Evolutionary conservation across 768 basidiomycete genomes (phyloP).

Genomic region (Russula compacta): DNA sequence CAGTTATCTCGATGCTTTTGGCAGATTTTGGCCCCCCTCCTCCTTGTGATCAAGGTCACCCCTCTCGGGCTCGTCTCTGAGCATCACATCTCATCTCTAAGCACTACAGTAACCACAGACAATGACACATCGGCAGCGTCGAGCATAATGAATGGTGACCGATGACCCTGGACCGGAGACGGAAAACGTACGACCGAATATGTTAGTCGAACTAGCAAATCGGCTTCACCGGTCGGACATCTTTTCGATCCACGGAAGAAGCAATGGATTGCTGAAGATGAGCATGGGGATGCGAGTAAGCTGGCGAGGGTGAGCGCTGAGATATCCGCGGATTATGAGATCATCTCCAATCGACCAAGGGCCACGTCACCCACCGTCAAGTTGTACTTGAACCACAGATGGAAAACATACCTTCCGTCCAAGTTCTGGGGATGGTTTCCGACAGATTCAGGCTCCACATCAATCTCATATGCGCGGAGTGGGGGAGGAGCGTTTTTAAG

Average conservation of each 20-base stretch:
- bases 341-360: neutral
- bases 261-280: neutral
- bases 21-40: too few species aligned
- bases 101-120: too few species aligned
- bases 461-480: neutral
- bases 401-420: neutral
- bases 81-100: too few species aligned
- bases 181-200: neutral
- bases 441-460: neutral
- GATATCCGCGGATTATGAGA: neutral
- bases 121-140: neutral
- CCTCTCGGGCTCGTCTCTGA: neutral
- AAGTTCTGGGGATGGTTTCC: neutral
- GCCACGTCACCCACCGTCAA: neutral
- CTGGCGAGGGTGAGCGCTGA: neutral
- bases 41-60: neutral
- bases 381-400: neutral
- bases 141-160: too few species aligned
- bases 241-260: constrained; percentile 4
- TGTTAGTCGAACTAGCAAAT: neutral
- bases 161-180: neutral
- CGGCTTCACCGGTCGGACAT: neutral
- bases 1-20: neutral
- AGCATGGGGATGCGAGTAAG: neutral
- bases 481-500: neutral